Conservation (phyloP, 1,284 basidiomycete species). For the Vanrija humicola region DNA sequence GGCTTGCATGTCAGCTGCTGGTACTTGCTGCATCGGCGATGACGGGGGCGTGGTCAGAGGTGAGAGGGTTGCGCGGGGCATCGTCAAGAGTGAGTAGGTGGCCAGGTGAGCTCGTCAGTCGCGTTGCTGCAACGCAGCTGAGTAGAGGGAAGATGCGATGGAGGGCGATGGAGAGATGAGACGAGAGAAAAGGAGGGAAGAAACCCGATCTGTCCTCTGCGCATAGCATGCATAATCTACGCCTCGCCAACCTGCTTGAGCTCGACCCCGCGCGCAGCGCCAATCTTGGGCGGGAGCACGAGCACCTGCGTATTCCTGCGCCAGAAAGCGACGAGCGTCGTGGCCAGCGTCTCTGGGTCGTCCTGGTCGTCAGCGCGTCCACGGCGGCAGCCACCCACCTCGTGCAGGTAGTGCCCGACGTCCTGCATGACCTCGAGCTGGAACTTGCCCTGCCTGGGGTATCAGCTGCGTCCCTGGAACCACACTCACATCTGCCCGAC, state of each 20-base stretch:
- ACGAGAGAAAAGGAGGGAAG: no score
- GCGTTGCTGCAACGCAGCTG: no score
- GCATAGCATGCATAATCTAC: constrained; percentile 23
- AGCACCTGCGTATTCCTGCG: constrained; percentile 74
- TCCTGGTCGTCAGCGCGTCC: constrained; percentile 56
- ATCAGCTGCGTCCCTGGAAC: not conserved
- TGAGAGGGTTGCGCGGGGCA: no score
- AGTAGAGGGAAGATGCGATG: no score
- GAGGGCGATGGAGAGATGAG: no score
- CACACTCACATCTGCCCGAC: constrained; percentile 84
- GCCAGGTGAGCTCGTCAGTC: no score
- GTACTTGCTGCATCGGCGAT: no score
- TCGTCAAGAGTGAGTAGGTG: no score
- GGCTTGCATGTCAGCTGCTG: no score
- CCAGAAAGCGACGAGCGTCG: constrained; percentile 85
- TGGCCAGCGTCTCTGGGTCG: constrained; percentile 72
- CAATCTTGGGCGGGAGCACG: constrained; percentile 51
- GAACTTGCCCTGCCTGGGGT: constrained; percentile 74
- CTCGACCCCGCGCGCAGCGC: constrained; percentile 16
- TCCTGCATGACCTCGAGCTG: constrained; percentile 82
- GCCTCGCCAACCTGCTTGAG: constrained; percentile 77
- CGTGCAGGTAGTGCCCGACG: constrained; percentile 91
- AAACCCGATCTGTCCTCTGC: not conserved
- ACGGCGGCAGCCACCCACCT: constrained; percentile 55
- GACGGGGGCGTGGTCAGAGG: no score